Evolutionary conservation across 1,284 basidiomycete species (phyloP).

Genomic region (Trichosporon sp.): DNA sequence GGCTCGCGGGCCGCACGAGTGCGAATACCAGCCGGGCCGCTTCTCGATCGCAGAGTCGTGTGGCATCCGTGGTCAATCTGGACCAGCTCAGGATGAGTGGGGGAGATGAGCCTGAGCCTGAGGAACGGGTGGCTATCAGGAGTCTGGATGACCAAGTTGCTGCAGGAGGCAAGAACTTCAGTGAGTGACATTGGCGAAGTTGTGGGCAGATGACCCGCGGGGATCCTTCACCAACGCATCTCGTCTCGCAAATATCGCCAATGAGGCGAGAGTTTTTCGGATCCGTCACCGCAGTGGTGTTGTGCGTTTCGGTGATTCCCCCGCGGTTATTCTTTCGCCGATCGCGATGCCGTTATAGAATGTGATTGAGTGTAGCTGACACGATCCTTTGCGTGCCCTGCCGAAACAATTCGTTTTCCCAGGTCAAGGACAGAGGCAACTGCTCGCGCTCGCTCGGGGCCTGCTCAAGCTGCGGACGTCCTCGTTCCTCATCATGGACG

Average conservation of each 20-base stretch:
- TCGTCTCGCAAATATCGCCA: background rate
- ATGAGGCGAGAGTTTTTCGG: background rate
- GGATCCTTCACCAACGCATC: no score
- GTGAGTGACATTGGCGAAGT: constrained; percentile 14
- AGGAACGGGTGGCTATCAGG: constrained; percentile 51
- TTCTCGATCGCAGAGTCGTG: constrained; percentile 1
- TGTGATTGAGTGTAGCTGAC: background rate
- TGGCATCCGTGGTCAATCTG: background rate
- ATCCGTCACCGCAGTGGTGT: background rate
- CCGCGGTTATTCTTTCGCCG: background rate
- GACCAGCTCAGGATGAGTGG: background rate
- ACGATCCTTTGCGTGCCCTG: background rate
- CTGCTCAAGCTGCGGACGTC: constrained; percentile 53
- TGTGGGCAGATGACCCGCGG: background rate
- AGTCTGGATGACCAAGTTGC: constrained; percentile 53
- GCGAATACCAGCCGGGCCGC: background rate
- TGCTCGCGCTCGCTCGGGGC: constrained; percentile 56
- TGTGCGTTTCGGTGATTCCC: background rate
- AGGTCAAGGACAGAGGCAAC: constrained; percentile 57
- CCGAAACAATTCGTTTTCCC: constrained; percentile 13
- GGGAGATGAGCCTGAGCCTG: constrained; percentile 24
- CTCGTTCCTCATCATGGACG: constrained; percentile 56
- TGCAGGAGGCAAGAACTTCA: constrained; percentile 51
- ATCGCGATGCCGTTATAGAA: background rate
- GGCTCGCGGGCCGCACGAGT: constrained; percentile 45